These are phyloP conservation scores for Rhodomyrtus psidioides DNA, from an alignment of 441 rosid genomes.

Conservation along the genomic window DNA sequence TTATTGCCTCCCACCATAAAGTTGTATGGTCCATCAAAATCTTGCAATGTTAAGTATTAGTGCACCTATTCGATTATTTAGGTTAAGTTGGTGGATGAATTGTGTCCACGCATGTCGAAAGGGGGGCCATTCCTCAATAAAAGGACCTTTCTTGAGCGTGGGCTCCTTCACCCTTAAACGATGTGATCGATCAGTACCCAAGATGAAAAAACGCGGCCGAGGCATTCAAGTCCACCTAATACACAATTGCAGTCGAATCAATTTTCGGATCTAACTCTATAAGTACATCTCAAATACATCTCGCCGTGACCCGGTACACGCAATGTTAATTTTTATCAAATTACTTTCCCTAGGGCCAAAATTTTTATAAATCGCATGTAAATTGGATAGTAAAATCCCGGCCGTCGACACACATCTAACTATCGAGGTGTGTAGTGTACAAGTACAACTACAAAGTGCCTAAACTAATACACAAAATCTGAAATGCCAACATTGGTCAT, in stretches of 20 bases:
- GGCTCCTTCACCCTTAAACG: not conserved
- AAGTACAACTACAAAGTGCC: too few relatives aligned
- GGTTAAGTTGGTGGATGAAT: not conserved
- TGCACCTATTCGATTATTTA: not conserved
- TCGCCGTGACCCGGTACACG: too few relatives aligned
- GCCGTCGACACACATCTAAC: not conserved
- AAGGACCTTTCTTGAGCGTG: not conserved
- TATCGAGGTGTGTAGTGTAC: not conserved
- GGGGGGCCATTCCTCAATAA: not conserved
- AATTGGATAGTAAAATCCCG: not conserved
- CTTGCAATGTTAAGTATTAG: too few relatives aligned
- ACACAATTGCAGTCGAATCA: too few relatives aligned
- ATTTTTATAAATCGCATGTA: too few relatives aligned
- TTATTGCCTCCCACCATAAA: too few relatives aligned
- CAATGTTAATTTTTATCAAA: too few relatives aligned
- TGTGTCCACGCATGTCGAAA: not conserved
- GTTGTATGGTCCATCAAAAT: too few relatives aligned
- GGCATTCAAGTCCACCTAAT: not conserved
- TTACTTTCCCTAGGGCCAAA: too few relatives aligned
- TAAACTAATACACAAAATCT: not conserved
- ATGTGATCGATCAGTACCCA: fast-evolving
- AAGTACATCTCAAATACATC: too few relatives aligned
- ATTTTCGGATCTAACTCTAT: not conserved
- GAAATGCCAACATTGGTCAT: not conserved
- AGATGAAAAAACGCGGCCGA: not conserved